phyloP scores from a whole-genome alignment of 768 basidiomycete species.

The Chiua virens region DNA sequence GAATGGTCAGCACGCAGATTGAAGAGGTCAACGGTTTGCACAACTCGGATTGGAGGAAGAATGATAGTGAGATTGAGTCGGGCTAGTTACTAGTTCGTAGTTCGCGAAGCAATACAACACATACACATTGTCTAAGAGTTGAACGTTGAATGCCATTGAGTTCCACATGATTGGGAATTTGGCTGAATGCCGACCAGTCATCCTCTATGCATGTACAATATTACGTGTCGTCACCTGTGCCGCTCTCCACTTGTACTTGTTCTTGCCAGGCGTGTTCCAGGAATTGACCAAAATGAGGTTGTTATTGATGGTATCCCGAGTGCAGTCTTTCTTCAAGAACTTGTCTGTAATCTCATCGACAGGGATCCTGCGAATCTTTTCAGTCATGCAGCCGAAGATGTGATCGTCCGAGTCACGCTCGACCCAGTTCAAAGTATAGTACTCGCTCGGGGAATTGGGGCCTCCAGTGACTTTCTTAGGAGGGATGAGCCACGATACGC shows the following conservation, averaged over 20 bases:
- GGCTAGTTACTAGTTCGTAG: too few relatives aligned
- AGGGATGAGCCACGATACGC: slow-evolving; percentile 70
- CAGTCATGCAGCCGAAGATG: slow-evolving; percentile 60
- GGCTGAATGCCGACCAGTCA: too few relatives aligned
- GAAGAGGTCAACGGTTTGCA: too few relatives aligned
- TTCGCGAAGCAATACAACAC: too few relatives aligned
- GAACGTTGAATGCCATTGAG: too few relatives aligned
- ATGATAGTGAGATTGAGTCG: too few relatives aligned
- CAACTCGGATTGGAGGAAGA: too few relatives aligned
- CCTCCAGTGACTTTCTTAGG: slow-evolving; percentile 66
- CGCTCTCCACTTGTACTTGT: slow-evolving; percentile 56
- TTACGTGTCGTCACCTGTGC: too few relatives aligned
- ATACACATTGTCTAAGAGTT: too few relatives aligned
- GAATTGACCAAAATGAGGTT: slow-evolving; percentile 38
- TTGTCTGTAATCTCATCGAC: slow-evolving; percentile 47
- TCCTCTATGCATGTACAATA: too few relatives aligned
- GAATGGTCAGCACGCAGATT: too few relatives aligned
- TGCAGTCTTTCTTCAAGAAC: slow-evolving; percentile 44
- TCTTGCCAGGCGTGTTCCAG: slow-evolving; percentile 64
- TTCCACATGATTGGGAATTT: too few relatives aligned
- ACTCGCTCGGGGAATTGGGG: slow-evolving; percentile 55
- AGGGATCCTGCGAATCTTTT: slow-evolving; percentile 51
- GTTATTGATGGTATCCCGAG: slow-evolving; percentile 37
- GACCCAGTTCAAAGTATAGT: slow-evolving; percentile 55
- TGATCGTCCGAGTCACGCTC: slow-evolving; percentile 54